phyloP scores from a whole-genome alignment of 176 grass and related monocot species.

The Oryza rufipogon region DNA sequence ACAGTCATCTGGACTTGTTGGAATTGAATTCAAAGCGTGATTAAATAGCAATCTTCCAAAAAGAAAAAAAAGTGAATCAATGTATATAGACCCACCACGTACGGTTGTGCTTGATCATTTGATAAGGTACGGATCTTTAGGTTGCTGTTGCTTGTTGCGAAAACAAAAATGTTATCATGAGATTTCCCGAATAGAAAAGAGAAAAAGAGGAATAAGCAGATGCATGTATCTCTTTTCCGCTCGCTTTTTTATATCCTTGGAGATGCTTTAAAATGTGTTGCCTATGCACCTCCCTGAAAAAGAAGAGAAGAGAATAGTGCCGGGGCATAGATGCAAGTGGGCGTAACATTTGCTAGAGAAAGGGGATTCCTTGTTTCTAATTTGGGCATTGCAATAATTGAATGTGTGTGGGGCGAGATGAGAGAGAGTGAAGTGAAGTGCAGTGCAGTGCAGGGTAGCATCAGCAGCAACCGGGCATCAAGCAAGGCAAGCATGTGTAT shows the following conservation, averaged over 20 bases:
- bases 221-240: neutral
- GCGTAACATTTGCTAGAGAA: slow-evolving; percentile 29
- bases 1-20: neutral
- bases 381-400: slow-evolving; percentile 65
- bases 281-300: slow-evolving; percentile 19
- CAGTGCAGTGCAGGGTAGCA: neutral
- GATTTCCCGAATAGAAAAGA: neutral
- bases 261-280: slow-evolving; percentile 25
- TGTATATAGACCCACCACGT: neutral
- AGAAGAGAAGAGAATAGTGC: slow-evolving; percentile 6
- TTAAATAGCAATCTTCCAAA: neutral
- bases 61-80: neutral
- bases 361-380: slow-evolving; percentile 80
- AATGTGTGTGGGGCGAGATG: neutral
- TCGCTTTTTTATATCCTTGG: neutral
- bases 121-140: neutral
- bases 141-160: neutral
- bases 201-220: neutral
- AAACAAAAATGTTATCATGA: neutral
- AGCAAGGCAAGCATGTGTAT: slow-evolving; percentile 3
- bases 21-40: neutral
- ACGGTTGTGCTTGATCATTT: neutral
- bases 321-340: neutral
- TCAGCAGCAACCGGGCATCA: neutral
- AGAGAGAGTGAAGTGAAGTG: neutral